Conservation (phyloP, 1,139 yeast genomes). For the Blastobotrys apis region DNA sequence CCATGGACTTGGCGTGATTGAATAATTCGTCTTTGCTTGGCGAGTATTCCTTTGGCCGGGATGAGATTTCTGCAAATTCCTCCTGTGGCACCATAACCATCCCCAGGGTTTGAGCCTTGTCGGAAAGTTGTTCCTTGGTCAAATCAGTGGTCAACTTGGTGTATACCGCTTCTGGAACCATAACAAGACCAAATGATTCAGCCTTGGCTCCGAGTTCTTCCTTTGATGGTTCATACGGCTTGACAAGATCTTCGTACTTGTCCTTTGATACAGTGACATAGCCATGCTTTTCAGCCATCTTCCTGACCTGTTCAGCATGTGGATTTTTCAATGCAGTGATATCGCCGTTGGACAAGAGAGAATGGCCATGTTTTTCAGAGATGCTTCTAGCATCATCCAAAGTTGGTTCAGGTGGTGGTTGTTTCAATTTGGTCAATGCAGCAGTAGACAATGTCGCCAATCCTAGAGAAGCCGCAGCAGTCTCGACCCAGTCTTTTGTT, state of each 20-base stretch:
- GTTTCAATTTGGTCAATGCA: constrained; percentile 28
- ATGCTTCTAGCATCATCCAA: constrained; percentile 28
- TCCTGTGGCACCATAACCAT: constrained; percentile 26
- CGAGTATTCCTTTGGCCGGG: constrained; percentile 27
- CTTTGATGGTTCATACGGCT: constrained; percentile 25
- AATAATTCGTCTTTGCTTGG: constrained; percentile 26
- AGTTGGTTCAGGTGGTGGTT: constrained; percentile 20
- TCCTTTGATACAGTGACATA: constrained; percentile 27
- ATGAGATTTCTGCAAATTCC: constrained; percentile 26
- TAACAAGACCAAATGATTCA: constrained; percentile 21
- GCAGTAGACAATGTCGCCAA: constrained; percentile 36
- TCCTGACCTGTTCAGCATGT: constrained; percentile 17
- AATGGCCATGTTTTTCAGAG: constrained; percentile 30
- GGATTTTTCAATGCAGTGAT: constrained; percentile 22
- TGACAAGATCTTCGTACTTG: constrained; percentile 21
- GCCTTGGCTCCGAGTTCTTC: constrained; percentile 27
- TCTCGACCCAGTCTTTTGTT: constrained; percentile 27
- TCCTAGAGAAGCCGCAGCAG: constrained; percentile 37
- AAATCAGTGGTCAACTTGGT: constrained; percentile 20
- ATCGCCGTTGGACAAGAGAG: constrained; percentile 24
- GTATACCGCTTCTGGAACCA: constrained; percentile 23
- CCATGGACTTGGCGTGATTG: constrained; percentile 24
- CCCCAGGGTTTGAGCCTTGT: constrained; percentile 20
- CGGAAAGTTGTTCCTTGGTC: constrained; percentile 21
- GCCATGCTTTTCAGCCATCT: constrained; percentile 27